Percentiles rank a stretch among this genome's conserved stretches.
These are phyloP conservation scores for Vicia villosa DNA, from an alignment of 306 rosid species.

Conservation along the genomic window DNA sequence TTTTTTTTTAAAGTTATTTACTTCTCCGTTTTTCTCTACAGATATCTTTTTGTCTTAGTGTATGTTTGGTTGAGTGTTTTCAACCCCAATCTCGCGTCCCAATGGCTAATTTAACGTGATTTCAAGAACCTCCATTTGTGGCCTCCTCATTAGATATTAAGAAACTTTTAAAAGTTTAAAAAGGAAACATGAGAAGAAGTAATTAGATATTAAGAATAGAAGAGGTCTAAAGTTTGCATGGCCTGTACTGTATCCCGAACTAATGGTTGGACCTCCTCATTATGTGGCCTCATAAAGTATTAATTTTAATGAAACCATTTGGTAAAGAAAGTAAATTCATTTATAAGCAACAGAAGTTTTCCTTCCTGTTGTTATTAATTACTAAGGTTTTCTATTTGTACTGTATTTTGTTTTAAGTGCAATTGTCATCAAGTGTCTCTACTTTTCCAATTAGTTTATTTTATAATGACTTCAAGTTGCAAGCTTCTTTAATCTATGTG, in stretches of 20 bases:
- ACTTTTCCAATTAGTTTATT: constrained; percentile 18
- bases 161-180: too few relatives aligned
- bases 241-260: neutral
- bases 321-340: neutral
- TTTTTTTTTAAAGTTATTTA: neutral
- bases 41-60: neutral
- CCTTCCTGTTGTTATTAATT: neutral
- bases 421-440: constrained; percentile 16
- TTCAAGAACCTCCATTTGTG: too few relatives aligned
- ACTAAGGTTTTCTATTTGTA: neutral
- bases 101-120: too few relatives aligned
- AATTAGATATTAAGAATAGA: neutral
- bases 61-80: too few relatives aligned
- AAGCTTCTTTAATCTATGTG: constrained; percentile 5
- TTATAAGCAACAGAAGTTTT: constrained; percentile 11
- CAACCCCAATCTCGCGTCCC: too few relatives aligned
- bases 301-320: neutral
- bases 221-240: neutral
- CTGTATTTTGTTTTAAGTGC: neutral
- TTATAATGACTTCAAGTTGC: constrained; percentile 10
- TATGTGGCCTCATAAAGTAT: neutral
- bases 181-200: neutral
- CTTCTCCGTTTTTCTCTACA: neutral
- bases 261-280: neutral
- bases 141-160: too few relatives aligned